A percentile compares a stretch with the other conserved stretches of the same genome.
These are phyloP conservation scores for Hypoxylon crocopeplum DNA, from an alignment of 495 filamentous ascomycete species.

Conservation along the genomic window DNA sequence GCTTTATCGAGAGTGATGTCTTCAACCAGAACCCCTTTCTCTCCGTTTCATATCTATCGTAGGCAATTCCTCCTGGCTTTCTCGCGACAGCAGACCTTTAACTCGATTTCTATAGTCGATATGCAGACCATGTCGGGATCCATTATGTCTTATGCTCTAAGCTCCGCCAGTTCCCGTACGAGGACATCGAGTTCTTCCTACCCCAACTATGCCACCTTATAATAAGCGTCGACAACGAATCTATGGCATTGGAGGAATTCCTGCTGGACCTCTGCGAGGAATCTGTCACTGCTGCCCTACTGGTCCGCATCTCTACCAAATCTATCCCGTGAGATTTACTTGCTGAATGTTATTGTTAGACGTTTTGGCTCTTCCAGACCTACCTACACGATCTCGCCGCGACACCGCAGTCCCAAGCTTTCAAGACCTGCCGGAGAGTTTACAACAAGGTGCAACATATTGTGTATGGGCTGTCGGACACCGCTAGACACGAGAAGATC, in stretches of 20 bases:
- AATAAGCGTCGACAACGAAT: constrained; percentile 81
- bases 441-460: constrained; percentile 84
- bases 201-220: constrained; percentile 81
- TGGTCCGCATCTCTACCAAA: constrained; percentile 58
- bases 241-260: constrained; percentile 83
- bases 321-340: not conserved
- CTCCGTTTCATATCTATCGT: constrained; percentile 80
- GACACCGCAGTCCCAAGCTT: constrained; percentile 70
- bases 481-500: constrained; percentile 68
- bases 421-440: constrained; percentile 74
- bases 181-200: constrained; percentile 85
- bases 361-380: constrained; percentile 84
- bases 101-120: constrained; percentile 61
- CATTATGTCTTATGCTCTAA: constrained; percentile 82
- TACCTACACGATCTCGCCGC: constrained; percentile 76
- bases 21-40: constrained; percentile 83
- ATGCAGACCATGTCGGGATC: constrained; percentile 81
- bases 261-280: constrained; percentile 80
- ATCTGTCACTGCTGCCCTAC: constrained; percentile 75
- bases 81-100: constrained; percentile 9
- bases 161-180: constrained; percentile 79
- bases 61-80: constrained; percentile 44
- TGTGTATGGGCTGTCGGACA: constrained; percentile 72
- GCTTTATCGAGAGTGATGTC: constrained; percentile 82
- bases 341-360: constrained; percentile 56